phyloP scores from a whole-genome alignment of 2,329 filamentous ascomycete genomes.

The Trichoderma simmonsii region DNA sequence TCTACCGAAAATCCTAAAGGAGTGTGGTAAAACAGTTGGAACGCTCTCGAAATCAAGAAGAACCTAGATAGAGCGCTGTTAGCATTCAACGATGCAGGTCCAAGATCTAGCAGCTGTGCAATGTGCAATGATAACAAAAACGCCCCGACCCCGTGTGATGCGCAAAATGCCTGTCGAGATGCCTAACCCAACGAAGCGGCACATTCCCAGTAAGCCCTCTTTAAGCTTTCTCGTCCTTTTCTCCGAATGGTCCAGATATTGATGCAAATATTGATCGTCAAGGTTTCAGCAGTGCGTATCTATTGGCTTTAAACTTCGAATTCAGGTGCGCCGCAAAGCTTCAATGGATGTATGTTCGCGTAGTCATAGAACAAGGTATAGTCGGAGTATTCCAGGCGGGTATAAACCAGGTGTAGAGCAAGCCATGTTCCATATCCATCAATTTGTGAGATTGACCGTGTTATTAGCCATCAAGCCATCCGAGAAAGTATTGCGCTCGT shows the following conservation, averaged over 20 bases:
- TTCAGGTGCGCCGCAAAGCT: neutral
- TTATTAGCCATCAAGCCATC: neutral
- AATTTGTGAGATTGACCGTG: neutral
- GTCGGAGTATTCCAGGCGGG: neutral
- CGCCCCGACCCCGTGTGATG: neutral
- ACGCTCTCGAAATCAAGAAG: constrained; percentile 42
- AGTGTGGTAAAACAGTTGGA: constrained; percentile 39
- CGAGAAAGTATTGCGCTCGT: neutral
- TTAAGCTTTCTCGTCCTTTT: neutral
- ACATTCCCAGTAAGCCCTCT: neutral
- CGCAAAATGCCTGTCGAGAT: neutral
- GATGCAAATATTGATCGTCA: too few relatives aligned
- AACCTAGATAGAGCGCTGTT: constrained; percentile 33
- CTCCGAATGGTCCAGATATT: neutral
- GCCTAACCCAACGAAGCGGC: neutral
- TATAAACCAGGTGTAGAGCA: neutral
- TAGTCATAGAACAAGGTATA: neutral
- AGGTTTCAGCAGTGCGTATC: neutral
- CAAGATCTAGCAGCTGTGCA: neutral
- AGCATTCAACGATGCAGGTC: constrained; percentile 20
- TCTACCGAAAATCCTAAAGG: constrained; percentile 40
- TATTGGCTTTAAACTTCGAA: neutral
- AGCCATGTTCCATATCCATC: neutral
- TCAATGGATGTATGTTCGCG: neutral
- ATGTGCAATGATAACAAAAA: neutral